phyloP scores from a whole-genome alignment of 1,139 yeast species.

The Martiniozyma asiatica region DNA sequence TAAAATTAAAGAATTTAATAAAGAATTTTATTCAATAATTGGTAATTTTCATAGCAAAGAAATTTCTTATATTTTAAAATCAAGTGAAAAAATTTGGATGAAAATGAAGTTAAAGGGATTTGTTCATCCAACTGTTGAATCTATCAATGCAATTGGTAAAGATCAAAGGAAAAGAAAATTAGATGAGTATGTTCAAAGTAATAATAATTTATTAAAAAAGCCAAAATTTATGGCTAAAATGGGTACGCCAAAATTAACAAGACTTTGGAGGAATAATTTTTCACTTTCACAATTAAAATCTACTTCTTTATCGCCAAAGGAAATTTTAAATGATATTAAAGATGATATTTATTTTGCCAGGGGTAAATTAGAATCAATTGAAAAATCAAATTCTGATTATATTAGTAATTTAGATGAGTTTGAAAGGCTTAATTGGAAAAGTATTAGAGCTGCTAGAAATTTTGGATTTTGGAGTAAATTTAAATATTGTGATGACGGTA shows the following conservation, averaged over 20 bases:
- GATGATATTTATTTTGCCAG: conserved; percentile 18
- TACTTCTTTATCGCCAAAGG: conserved; percentile 7
- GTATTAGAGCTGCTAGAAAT: conserved; percentile 10
- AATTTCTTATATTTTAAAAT: conserved; percentile 7
- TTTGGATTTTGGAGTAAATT: conserved; percentile 13
- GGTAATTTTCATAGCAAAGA: conserved; percentile 4
- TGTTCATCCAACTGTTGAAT: conserved; percentile 13
- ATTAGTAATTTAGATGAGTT: conserved; percentile 2
- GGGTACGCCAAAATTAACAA: conserved; percentile 19
- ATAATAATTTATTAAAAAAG: conserved; percentile 8
- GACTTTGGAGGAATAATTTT: conserved; percentile 17
- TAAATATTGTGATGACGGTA: conserved; percentile 1
- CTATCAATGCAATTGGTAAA: conserved; percentile 8
- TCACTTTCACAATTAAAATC: conserved; percentile 12
- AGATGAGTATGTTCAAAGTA: conserved; percentile 11
- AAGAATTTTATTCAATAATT: conserved; percentile 2
- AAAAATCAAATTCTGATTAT: conserved; percentile 4
- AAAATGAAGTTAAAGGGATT: conserved; percentile 19
- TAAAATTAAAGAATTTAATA: conserved; percentile 2
- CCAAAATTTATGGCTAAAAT: conserved; percentile 13
- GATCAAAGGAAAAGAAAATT: conserved; percentile 15
- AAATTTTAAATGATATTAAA: conserved; percentile 14
- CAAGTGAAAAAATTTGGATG: conserved; percentile 17
- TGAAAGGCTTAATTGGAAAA: conserved; percentile 13
- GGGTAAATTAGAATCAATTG: conserved; percentile 2